Percentiles rank a stretch among this genome's conserved stretches.
These are phyloP conservation scores for maize (Zea mays) DNA, from an alignment of 176 grass and related monocot species.

Conservation along the genomic window DNA sequence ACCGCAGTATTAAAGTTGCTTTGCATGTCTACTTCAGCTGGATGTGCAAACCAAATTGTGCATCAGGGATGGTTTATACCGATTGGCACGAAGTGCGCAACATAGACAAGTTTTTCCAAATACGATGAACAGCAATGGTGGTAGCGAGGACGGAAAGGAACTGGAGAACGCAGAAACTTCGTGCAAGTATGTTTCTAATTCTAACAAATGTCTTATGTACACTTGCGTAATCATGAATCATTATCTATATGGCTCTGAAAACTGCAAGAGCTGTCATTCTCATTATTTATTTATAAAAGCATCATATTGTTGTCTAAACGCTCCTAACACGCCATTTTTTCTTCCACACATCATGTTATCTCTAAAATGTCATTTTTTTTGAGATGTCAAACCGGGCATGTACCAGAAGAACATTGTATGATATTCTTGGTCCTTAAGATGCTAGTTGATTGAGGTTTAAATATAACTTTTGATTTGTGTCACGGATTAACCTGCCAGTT, in stretches of 20 bases:
- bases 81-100: conserved; percentile 79
- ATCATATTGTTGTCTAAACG: background rate
- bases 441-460: background rate
- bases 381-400: no score
- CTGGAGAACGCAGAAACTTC: conserved; percentile 42
- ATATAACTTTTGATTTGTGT: background rate
- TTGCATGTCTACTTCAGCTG: conserved; percentile 62
- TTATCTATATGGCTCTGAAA: conserved; percentile 18
- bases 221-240: conserved; percentile 9
- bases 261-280: background rate
- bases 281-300: conserved; percentile 1
- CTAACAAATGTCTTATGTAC: conserved; percentile 24
- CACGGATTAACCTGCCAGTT: background rate
- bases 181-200: conserved; percentile 44
- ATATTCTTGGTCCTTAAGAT: conserved; percentile 1
- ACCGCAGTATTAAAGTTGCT: conserved; percentile 36
- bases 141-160: conserved; percentile 51
- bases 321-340: background rate
- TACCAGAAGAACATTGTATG: background rate
- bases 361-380: background rate
- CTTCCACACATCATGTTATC: background rate
- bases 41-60: conserved; percentile 74
- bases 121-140: conserved; percentile 43
- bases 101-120: conserved; percentile 65
- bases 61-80: conserved; percentile 96